phyloP scores from a whole-genome alignment of 176 grass and related monocot species.

The Hordeum vulgare region DNA sequence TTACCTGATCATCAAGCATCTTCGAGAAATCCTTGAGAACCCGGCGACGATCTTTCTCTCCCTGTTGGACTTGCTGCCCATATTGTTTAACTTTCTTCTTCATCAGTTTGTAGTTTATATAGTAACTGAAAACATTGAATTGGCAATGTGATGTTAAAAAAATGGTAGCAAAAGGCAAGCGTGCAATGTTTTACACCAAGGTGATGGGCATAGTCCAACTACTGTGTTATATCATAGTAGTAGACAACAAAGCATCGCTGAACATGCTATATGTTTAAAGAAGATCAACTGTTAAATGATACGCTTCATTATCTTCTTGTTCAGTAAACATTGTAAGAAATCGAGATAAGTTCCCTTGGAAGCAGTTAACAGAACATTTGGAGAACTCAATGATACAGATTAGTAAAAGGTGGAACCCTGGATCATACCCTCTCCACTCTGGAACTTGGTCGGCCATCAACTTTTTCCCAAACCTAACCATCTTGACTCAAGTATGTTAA shows the following conservation, averaged over 20 bases:
- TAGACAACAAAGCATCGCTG: background rate
- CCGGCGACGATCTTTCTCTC: conserved; percentile 63
- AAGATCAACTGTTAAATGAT: background rate
- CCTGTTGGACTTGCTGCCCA: conserved; percentile 65
- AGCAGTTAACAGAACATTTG: background rate
- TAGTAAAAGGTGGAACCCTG: background rate
- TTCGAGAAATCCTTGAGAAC: conserved; percentile 95
- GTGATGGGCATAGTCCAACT: background rate
- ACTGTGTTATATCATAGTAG: background rate
- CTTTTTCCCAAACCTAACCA: conserved; percentile 86
- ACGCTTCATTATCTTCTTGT: background rate
- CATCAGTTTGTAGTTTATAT: conserved; percentile 99
- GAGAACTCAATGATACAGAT: background rate
- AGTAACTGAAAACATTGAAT: conserved; percentile 59
- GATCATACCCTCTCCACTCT: conserved; percentile 77
- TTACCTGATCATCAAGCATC: conserved; percentile 98
- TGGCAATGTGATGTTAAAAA: background rate
- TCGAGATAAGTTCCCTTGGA: background rate
- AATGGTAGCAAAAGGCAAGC: background rate
- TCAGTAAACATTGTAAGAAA: background rate
- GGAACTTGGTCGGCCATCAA: conserved; percentile 67
- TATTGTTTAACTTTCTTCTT: conserved; percentile 98
- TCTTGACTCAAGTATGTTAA: conserved; percentile 48
- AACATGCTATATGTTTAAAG: background rate
- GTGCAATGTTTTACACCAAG: background rate